These are phyloP conservation scores for Aspergillus homomorphus DNA, from an alignment of 495 filamentous ascomycete species.

Conservation along the genomic window DNA sequence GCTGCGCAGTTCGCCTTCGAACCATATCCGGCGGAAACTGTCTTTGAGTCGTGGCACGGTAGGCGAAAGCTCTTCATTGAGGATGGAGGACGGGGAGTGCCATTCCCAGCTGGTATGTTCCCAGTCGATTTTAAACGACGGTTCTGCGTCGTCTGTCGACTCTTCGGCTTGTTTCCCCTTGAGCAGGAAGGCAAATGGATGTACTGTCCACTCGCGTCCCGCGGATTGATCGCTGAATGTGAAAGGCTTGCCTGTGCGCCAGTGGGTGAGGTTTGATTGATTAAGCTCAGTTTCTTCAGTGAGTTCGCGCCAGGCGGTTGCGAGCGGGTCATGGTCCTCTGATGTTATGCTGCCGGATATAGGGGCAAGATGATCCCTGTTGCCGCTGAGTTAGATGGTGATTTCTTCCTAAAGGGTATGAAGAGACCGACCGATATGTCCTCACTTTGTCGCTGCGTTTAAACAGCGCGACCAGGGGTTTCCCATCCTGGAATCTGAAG, in stretches of 20 bases:
- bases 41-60: conserved; percentile 56
- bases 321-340: conserved; percentile 46
- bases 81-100: conserved; percentile 48
- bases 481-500: conserved; percentile 37
- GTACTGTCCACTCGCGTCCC: conserved; percentile 58
- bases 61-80: conserved; percentile 37
- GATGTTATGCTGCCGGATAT: conserved; percentile 59
- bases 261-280: conserved; percentile 40
- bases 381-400: background rate
- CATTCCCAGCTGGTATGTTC: conserved; percentile 59
- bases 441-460: conserved; percentile 53
- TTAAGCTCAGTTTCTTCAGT: conserved; percentile 59
- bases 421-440: conserved; percentile 45
- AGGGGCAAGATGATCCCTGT: conserved; percentile 52
- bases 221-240: conserved; percentile 52
- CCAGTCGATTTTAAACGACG: conserved; percentile 55
- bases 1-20: conserved; percentile 44
- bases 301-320: conserved; percentile 60
- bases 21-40: conserved; percentile 55
- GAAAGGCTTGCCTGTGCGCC: conserved; percentile 58
- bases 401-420: background rate
- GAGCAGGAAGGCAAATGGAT: conserved; percentile 59
- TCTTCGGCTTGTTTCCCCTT: conserved; percentile 27
- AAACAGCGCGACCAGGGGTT: conserved; percentile 54
- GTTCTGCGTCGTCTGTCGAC: conserved; percentile 23